A percentile compares a stretch with the other conserved stretches of the same genome.
These are phyloP conservation scores for Chamaecyparis obtusa DNA, from an alignment of 75 land plant genomes.

Conservation along the genomic window DNA sequence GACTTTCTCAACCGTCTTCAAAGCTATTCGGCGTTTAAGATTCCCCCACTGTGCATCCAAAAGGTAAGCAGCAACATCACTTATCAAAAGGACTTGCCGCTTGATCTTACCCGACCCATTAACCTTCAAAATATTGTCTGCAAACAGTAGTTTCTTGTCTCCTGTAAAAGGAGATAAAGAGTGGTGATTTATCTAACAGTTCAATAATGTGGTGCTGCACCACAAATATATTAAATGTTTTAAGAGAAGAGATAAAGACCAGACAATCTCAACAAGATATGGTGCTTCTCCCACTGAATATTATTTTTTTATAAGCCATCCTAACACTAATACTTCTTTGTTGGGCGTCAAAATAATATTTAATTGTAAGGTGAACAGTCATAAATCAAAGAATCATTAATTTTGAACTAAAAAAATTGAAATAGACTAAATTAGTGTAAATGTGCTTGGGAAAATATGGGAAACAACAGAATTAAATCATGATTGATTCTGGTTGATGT, in stretches of 20 bases:
- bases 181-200: not conserved
- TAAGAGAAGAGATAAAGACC: not conserved
- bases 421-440: not conserved
- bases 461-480: not conserved
- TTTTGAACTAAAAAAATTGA: not conserved
- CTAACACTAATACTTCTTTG: not conserved
- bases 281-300: not conserved
- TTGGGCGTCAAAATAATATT: not conserved
- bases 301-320: not conserved
- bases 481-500: not conserved
- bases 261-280: not conserved
- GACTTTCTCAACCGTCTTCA: constrained; percentile 71
- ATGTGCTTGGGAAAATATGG: not conserved
- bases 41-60: constrained; percentile 66
- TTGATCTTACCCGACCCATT: constrained; percentile 79
- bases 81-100: constrained; percentile 66
- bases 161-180: constrained; percentile 35
- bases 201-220: not conserved
- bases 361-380: not conserved
- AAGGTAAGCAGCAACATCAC: constrained; percentile 85
- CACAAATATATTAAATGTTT: not conserved
- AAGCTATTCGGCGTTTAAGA: constrained; percentile 73
- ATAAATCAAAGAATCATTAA: not conserved
- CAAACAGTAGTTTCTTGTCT: constrained; percentile 74
- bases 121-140: constrained; percentile 83